Percentiles rank a stretch among this genome's conserved stretches.
These are phyloP conservation scores for Petasospora rhodanensis DNA, from an alignment of 1,139 yeast species.

Conservation along the genomic window DNA sequence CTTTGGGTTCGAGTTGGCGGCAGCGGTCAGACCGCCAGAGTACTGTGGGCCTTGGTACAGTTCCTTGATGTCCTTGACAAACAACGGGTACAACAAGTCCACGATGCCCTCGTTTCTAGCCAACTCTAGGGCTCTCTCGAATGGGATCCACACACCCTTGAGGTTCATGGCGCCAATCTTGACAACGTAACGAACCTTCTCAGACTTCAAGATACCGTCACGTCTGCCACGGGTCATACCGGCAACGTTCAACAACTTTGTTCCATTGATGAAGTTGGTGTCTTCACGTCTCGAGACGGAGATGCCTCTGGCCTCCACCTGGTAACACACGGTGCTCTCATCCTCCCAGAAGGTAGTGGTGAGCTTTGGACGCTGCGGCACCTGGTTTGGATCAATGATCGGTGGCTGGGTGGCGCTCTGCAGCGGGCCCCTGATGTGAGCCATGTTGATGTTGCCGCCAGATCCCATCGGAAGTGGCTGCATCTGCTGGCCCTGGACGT, in stretches of 20 bases:
- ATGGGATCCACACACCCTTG: conserved; percentile 98
- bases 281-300: conserved; percentile 92
- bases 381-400: conserved; percentile 31
- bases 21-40: conserved; percentile 26
- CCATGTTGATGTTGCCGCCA: conserved; percentile 13
- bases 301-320: conserved; percentile 89
- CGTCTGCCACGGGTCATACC: conserved; percentile 95
- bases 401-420: conserved; percentile 16
- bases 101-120: conserved; percentile 88
- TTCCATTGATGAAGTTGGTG: conserved; percentile 90
- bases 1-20: conserved; percentile 26
- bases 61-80: conserved; percentile 79
- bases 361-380: conserved; percentile 71
- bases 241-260: conserved; percentile 86
- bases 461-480: no score
- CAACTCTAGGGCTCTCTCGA: conserved; percentile 86
- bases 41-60: conserved; percentile 37
- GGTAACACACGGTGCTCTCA: conserved; percentile 90
- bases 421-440: conserved; percentile 16
- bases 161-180: conserved; percentile 96
- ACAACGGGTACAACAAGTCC: conserved; percentile 79
- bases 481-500: no score
- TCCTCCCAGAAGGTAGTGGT: conserved; percentile 98
- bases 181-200: conserved; percentile 85
- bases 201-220: conserved; percentile 88